These are phyloP conservation scores for Aphanomyces cochlioides DNA, from an alignment of 352 stramenopile species.

Conservation along the genomic window DNA sequence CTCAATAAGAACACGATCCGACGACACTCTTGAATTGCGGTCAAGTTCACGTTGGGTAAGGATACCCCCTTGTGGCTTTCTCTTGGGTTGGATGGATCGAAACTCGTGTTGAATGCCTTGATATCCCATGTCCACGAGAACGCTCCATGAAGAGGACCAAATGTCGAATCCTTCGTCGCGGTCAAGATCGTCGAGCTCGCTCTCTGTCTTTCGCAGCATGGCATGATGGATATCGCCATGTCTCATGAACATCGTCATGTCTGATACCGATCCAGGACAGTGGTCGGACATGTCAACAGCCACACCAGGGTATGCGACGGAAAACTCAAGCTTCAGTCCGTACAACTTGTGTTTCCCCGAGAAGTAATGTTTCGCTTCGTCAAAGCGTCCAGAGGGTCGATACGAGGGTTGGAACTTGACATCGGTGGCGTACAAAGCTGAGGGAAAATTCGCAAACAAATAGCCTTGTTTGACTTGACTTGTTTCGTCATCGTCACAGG, in stretches of 20 bases:
- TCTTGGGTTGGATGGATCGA: conserved; percentile 13
- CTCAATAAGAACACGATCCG: conserved; percentile 21
- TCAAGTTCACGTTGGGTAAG: background rate
- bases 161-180: background rate
- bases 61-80: background rate
- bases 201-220: background rate
- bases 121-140: conserved; percentile 14
- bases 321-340: background rate
- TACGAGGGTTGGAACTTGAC: conserved; percentile 11
- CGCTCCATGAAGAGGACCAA: background rate
- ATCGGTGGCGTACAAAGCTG: conserved; percentile 10
- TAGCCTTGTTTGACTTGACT: background rate
- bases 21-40: conserved; percentile 13
- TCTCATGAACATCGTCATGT: conserved; percentile 8
- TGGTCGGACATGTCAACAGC: conserved; percentile 4
- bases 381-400: background rate
- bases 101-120: background rate
- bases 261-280: conserved; percentile 2
- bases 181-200: background rate
- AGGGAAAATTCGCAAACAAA: conserved; percentile 1
- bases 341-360: conserved; percentile 3
- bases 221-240: background rate
- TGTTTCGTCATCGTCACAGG: background rate
- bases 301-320: background rate
- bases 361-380: conserved; percentile 12